These are phyloP conservation scores for Lecanicillium sp. DNA, from an alignment of 2,329 filamentous ascomycete species.

Conservation along the genomic window DNA sequence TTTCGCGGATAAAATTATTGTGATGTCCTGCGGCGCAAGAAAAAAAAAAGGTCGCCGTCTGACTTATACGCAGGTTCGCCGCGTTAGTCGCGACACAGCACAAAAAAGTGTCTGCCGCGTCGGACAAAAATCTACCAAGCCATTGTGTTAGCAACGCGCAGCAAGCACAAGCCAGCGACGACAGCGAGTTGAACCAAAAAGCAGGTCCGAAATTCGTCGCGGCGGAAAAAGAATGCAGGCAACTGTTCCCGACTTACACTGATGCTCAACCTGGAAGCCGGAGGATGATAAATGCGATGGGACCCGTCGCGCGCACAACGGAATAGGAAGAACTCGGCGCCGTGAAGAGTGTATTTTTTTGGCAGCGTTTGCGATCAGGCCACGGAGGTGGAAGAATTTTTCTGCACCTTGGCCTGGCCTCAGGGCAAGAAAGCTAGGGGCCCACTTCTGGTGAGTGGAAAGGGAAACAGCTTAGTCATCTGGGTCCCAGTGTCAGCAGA, in stretches of 20 bases:
- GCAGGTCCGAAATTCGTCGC: neutral
- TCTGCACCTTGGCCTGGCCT: constrained; percentile 9
- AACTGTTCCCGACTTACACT: constrained; percentile 30
- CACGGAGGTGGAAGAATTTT: constrained; percentile 22
- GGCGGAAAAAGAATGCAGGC: constrained; percentile 4
- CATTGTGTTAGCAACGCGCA: constrained; percentile 11
- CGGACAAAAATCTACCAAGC: constrained; percentile 3
- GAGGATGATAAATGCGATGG: constrained; percentile 40
- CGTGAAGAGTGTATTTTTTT: constrained; percentile 19
- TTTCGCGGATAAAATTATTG: neutral
- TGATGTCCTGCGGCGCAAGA: neutral
- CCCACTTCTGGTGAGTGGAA: too few species aligned
- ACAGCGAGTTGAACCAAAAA: constrained; percentile 1
- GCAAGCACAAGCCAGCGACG: constrained; percentile 1
- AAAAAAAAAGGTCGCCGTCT: neutral
- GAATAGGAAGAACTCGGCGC: constrained; percentile 43
- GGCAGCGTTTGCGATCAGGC: constrained; percentile 13
- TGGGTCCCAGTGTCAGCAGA: neutral
- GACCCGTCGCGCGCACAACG: constrained; percentile 32
- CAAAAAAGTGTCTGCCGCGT: constrained; percentile 5
- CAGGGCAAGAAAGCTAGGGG: too few species aligned
- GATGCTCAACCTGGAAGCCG: constrained; percentile 26
- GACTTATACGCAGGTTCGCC: constrained; percentile 4
- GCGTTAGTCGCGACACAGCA: constrained; percentile 7
- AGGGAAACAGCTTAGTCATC: constrained; percentile 14